Evolutionary conservation across 2,329 filamentous ascomycete species (phyloP).

Genomic region (Trichophyton rubrum): DNA sequence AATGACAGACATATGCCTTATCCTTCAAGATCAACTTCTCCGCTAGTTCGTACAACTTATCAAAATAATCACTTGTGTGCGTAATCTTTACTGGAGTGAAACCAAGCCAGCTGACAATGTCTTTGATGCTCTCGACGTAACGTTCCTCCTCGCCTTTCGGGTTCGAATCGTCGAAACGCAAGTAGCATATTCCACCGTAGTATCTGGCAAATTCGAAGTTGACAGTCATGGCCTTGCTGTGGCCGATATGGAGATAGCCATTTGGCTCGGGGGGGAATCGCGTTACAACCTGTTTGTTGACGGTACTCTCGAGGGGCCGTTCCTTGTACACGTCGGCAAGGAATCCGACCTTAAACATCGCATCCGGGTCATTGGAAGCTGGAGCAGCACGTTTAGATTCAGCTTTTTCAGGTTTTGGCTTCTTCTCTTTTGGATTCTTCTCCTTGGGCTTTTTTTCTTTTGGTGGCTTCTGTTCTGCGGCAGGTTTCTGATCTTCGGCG

Average conservation of each 20-base stretch:
- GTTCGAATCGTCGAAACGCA: conserved; percentile 90
- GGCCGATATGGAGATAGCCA: conserved; percentile 84
- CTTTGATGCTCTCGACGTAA: conserved; percentile 79
- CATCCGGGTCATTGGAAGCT: conserved; percentile 37
- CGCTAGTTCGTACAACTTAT: conserved; percentile 73
- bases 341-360: conserved; percentile 73
- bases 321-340: conserved; percentile 59
- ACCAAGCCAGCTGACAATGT: conserved; percentile 69
- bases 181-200: conserved; percentile 63
- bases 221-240: conserved; percentile 88
- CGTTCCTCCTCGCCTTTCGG: conserved; percentile 83
- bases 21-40: conserved; percentile 67
- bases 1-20: conserved; percentile 73
- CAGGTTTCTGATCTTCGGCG: background rate
- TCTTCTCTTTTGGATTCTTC: conserved; percentile 5
- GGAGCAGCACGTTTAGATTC: background rate
- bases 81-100: conserved; percentile 71
- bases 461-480: conserved; percentile 4
- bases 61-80: conserved; percentile 82
- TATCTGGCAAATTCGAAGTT: conserved; percentile 90
- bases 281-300: conserved; percentile 38
- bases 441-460: conserved; percentile 9
- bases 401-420: conserved; percentile 2
- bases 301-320: conserved; percentile 41
- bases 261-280: conserved; percentile 82